Evolutionary conservation across 371 early-diverging fungal species (phyloP), one percentile per base, ranked within the genome.

Genomic region (Mucor mucedo): DNA sequence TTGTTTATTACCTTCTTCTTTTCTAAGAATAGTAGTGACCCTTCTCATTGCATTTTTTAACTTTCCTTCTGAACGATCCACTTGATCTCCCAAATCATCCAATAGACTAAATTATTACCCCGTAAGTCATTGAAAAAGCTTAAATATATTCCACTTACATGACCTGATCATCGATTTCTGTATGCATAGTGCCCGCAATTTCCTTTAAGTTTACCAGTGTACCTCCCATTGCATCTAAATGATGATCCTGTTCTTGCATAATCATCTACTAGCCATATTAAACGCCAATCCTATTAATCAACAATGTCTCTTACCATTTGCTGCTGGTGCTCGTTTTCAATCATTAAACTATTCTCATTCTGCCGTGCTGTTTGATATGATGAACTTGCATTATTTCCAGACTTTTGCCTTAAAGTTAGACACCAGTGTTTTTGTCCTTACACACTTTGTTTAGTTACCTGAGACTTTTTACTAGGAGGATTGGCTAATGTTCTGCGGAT

Each of bases 191-290:
- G 7, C 84, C 78, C 38, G 88, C 88, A 63, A 87, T 87, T 48
- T 84, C 88, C 48, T 84, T 80, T 55, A 87, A 78, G 56, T 87
- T 86, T 5, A 78, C 66, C 11, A 86, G 69, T 5, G 88, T 87
- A 14, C 84, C 83, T 68, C 84, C 79, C 59, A 87, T 83, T 32
- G 77, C 73, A 35, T 87, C 85, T 66, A 87, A 63, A 42, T 87
- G 88, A 14, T 77, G 76, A 45, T 87, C 88, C 67, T 87, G 88
- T 40, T 87, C 84, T 67, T 82, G 77, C 73, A 87, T 72, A 60
- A 87, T 63, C 38, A 84, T 69, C 85, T 83, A 58, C 52, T 6
- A 5, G 13, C 21, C 10, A 13, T 27, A 50, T 50, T 9, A 30
- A 10, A 6, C 16, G 11, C 30, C 28, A 28, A 13, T 10, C 14